A percentile compares a stretch with the other conserved stretches of the same genome.
These are phyloP conservation scores for Rhynchospora tenuis DNA, from an alignment of 176 grass and related monocot genomes.

Conservation along the genomic window DNA sequence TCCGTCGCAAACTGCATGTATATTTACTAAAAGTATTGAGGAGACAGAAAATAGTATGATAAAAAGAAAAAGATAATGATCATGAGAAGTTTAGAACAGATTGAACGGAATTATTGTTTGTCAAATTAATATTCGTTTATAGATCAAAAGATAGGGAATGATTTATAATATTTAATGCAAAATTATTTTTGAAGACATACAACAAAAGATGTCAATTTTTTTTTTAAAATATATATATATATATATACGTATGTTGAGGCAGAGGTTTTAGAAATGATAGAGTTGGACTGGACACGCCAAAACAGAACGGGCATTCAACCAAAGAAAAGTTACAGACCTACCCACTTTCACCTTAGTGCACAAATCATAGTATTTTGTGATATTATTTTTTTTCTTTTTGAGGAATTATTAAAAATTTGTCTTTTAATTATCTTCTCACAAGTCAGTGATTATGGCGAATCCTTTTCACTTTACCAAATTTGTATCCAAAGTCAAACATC, in stretches of 20 bases:
- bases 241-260: too few species aligned
- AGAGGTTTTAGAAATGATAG: too few species aligned
- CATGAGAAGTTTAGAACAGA: background rate
- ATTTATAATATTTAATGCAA: background rate
- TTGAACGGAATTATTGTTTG: background rate
- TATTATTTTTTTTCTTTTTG: background rate
- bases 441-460: background rate
- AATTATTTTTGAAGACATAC: too few species aligned
- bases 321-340: too few species aligned
- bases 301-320: too few species aligned
- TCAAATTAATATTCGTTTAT: conserved; percentile 14
- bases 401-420: background rate
- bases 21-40: conserved; percentile 11
- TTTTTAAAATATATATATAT: too few species aligned
- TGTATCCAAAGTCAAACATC: background rate
- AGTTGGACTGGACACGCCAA: too few species aligned
- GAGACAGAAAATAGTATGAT: background rate
- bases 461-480: background rate
- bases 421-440: background rate
- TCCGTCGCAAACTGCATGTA: conserved; percentile 76
- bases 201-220: too few species aligned
- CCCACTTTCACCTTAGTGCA: too few species aligned
- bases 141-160: background rate
- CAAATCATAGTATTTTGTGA: too few species aligned
- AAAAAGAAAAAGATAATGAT: background rate